These are phyloP conservation scores for Clonostachys rhizophaga DNA, from an alignment of 2,329 filamentous ascomycete species.

Conservation along the genomic window DNA sequence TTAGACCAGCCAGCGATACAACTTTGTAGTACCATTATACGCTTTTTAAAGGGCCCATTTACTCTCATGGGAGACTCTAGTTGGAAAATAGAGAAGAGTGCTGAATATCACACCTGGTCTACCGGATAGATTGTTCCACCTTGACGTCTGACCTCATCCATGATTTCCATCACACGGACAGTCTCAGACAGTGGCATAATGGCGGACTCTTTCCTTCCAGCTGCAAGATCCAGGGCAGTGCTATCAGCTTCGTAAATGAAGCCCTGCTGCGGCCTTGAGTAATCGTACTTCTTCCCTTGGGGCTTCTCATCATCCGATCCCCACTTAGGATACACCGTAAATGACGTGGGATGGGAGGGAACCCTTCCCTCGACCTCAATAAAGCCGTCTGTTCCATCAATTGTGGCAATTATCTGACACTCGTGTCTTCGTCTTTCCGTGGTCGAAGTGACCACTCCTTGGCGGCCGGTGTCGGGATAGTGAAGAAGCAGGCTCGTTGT, in stretches of 20 bases:
- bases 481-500: conserved; percentile 29
- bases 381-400: conserved; percentile 31
- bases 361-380: conserved; percentile 27
- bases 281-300: conserved; percentile 24
- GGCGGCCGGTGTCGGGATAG: conserved; percentile 24
- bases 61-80: too few relatives aligned
- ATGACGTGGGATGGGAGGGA: conserved; percentile 22
- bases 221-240: conserved; percentile 30
- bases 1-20: too few relatives aligned
- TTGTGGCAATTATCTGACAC: conserved; percentile 22
- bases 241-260: conserved; percentile 41
- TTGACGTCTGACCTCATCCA: conserved; percentile 38
- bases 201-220: conserved; percentile 25
- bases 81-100: too few relatives aligned
- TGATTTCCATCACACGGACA: conserved; percentile 34
- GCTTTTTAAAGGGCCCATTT: too few relatives aligned
- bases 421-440: not conserved
- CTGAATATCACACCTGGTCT: conserved; percentile 7
- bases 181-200: conserved; percentile 41
- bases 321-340: conserved; percentile 17
- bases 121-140: conserved; percentile 20
- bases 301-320: conserved; percentile 10
- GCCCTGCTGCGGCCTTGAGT: conserved; percentile 22
- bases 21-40: too few relatives aligned
- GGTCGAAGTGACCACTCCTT: conserved; percentile 35